Conservation (phyloP, 768 basidiomycete genomes). For the Neoboletus brunneissimus region DNA sequence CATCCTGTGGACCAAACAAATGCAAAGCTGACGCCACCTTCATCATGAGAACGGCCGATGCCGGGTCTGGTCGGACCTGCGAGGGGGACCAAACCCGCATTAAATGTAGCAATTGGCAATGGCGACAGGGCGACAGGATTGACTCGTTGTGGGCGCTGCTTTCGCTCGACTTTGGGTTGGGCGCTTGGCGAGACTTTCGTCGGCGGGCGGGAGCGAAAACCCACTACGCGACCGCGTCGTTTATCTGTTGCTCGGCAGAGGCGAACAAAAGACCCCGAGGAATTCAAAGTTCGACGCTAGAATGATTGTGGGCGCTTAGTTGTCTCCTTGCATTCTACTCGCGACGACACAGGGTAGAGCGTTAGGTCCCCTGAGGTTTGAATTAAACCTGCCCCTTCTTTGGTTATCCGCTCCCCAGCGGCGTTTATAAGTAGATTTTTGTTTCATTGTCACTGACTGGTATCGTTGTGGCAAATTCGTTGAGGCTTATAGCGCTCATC, state of each 20-base stretch:
- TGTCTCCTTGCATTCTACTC: too few relatives aligned
- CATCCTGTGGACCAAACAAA: constrained; percentile 29
- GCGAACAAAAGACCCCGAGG: background rate
- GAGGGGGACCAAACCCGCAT: too few relatives aligned
- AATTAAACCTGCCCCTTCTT: background rate
- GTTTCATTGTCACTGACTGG: too few relatives aligned
- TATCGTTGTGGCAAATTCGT: background rate
- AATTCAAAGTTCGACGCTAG: background rate
- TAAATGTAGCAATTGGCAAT: background rate
- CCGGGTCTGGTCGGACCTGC: background rate
- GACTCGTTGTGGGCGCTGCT: too few relatives aligned
- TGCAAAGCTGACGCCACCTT: constrained; percentile 25
- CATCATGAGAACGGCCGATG: background rate
- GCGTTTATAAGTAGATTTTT: too few relatives aligned
- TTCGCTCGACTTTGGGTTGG: too few relatives aligned
- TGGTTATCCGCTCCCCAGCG: background rate
- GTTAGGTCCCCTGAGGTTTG: background rate
- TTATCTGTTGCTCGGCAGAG: background rate
- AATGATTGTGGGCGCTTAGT: background rate
- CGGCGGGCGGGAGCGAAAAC: too few relatives aligned
- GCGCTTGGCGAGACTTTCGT: too few relatives aligned
- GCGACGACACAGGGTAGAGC: background rate
- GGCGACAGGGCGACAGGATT: background rate
- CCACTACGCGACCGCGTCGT: too few relatives aligned
- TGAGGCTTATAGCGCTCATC: too few relatives aligned